A percentile compares a stretch with the other conserved stretches of the same genome.
Conservation (phyloP, 164 flowering plant species). For the Liriodendron chinense region DNA sequence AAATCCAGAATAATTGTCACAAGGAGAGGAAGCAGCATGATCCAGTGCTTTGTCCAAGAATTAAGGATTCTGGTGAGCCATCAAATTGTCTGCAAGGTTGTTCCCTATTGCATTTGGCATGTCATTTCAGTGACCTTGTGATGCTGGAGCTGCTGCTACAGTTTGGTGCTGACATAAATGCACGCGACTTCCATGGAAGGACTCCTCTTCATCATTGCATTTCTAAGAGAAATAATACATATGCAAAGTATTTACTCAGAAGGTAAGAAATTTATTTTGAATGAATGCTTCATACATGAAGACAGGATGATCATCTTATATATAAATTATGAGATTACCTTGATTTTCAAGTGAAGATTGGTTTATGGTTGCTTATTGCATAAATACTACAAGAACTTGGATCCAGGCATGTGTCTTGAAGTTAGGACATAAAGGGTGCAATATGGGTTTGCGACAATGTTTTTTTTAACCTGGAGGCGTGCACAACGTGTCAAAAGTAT, state of each 20-base stretch:
- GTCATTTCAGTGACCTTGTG: constrained; percentile 50
- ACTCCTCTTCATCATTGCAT: constrained; percentile 94
- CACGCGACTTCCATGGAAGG: constrained; percentile 76
- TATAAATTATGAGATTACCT: neutral
- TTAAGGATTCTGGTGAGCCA: constrained; percentile 42
- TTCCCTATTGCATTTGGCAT: constrained; percentile 82
- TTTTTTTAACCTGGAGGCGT: too few relatives aligned
- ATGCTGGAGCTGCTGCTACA: constrained; percentile 85
- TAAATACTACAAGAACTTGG: neutral
- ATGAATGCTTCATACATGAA: neutral
- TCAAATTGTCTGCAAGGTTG: constrained; percentile 66
- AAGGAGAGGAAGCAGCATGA: constrained; percentile 30
- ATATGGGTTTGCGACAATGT: too few relatives aligned
- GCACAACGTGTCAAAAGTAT: too few relatives aligned
- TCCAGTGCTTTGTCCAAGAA: constrained; percentile 47
- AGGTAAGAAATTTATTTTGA: constrained; percentile 43
- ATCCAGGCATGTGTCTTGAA: neutral
- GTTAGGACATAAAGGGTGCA: too few relatives aligned
- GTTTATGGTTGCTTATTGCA: neutral
- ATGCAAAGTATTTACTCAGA: constrained; percentile 76
- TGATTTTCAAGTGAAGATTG: neutral
- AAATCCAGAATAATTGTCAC: constrained; percentile 13
- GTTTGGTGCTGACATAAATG: constrained; percentile 76
- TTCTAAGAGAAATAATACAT: constrained; percentile 43
- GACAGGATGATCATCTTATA: neutral